Conservation (phyloP, 495 filamentous ascomycete genomes). For the Aspergillus egyptiacus region DNA sequence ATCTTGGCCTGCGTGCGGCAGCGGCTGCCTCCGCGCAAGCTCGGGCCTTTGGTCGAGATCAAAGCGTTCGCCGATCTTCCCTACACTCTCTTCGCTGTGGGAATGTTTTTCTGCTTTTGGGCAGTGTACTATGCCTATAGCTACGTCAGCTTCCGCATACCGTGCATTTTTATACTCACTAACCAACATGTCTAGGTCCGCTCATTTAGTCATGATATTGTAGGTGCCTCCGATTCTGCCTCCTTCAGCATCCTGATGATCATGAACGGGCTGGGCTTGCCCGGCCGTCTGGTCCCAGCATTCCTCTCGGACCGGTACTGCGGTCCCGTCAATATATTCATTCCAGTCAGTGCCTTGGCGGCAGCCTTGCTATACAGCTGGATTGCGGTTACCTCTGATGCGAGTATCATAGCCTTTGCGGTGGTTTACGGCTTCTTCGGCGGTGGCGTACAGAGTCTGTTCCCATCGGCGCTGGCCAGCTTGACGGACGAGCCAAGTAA, state of each 20-base stretch:
- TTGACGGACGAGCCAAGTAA: conserved; percentile 8
- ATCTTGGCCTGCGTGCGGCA: conserved; percentile 27
- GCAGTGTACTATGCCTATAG: no score
- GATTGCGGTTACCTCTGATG: conserved; percentile 49
- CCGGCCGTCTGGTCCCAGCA: no score
- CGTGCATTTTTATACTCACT: conserved; percentile 38
- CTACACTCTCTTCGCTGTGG: conserved; percentile 24
- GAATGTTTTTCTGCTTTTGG: conserved; percentile 8
- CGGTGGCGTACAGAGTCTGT: conserved; percentile 28
- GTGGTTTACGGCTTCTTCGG: conserved; percentile 34
- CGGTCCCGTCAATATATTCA: conserved; percentile 70
- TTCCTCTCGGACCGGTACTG: no score
- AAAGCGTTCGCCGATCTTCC: conserved; percentile 26
- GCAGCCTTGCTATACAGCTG: conserved; percentile 59
- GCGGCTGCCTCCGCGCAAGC: conserved; percentile 13
- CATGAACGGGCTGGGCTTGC: no score
- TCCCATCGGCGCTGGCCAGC: conserved; percentile 31
- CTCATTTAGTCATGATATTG: no score
- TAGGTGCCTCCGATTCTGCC: no score
- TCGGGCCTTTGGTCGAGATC: conserved; percentile 22
- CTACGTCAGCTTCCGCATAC: no score
- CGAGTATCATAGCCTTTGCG: conserved; percentile 27
- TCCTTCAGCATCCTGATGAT: no score
- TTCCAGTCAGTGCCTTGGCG: conserved; percentile 53
- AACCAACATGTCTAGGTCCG: no score